Evolutionary conservation across 306 rosid species (phyloP).

Genomic region (Crotalaria pallida): DNA sequence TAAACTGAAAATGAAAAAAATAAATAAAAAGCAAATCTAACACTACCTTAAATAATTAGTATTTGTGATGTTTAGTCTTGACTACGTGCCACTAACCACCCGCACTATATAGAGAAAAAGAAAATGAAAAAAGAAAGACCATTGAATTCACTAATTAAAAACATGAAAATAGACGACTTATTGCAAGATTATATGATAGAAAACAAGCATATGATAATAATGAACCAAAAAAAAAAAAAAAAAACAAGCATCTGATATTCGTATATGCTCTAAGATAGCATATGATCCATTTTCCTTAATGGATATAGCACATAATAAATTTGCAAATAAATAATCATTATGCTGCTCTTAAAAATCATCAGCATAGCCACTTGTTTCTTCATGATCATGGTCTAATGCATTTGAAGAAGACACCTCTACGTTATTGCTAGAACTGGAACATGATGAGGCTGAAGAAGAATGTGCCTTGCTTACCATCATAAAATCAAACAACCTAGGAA

Average conservation of each 20-base stretch:
- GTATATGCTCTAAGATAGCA: not conserved
- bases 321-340: not conserved
- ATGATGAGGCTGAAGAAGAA: slow-evolving; percentile 56
- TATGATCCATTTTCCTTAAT: not conserved
- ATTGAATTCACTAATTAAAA: not conserved
- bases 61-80: too few relatives aligned
- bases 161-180: not conserved
- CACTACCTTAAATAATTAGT: too few relatives aligned
- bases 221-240: not conserved
- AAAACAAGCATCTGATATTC: too few relatives aligned
- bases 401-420: slow-evolving; percentile 51
- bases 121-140: too few relatives aligned
- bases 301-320: not conserved
- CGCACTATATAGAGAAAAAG: too few relatives aligned
- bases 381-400: slow-evolving; percentile 28
- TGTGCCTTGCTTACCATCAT: slow-evolving; percentile 27
- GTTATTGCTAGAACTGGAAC: slow-evolving; percentile 48
- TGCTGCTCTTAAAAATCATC: not conserved
- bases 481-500: slow-evolving; percentile 36
- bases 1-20: too few relatives aligned
- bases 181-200: not conserved
- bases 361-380: slow-evolving; percentile 34
- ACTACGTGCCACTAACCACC: too few relatives aligned
- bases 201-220: not conserved
- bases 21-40: not conserved